Conservation (phyloP, 2,329 filamentous ascomycete genomes). For the Hymenoscyphus salicellus region DNA sequence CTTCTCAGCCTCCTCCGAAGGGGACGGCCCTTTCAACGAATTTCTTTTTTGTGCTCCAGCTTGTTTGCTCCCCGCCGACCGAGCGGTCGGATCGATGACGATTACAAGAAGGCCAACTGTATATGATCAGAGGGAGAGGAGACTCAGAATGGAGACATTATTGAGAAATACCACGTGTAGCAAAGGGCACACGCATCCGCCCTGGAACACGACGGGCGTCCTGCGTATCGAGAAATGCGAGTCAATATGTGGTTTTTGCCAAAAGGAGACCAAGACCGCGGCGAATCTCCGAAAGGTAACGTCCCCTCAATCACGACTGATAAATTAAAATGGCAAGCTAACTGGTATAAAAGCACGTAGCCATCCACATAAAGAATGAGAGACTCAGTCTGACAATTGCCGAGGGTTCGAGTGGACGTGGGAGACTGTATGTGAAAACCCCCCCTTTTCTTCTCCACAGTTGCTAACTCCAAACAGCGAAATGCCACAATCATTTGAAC, state of each 20-base stretch:
- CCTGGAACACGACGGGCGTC: slow-evolving; percentile 31
- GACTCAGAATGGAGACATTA: slow-evolving; percentile 16
- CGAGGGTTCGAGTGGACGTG: slow-evolving; percentile 30
- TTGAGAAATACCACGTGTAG: slow-evolving; percentile 29
- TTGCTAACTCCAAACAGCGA: slow-evolving; percentile 17
- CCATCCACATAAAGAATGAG: slow-evolving; percentile 35
- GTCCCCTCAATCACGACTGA: not conserved
- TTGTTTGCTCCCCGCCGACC: slow-evolving; percentile 1
- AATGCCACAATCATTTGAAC: slow-evolving; percentile 20
- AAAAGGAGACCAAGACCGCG: slow-evolving; percentile 34
- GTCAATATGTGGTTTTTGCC: slow-evolving; percentile 33
- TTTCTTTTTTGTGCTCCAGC: not conserved
- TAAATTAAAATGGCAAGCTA: not conserved
- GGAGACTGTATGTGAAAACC: slow-evolving; percentile 27
- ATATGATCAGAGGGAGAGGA: slow-evolving; percentile 12
- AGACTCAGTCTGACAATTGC: slow-evolving; percentile 30
- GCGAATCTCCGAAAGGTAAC: slow-evolving; percentile 33
- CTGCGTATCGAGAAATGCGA: slow-evolving; percentile 33
- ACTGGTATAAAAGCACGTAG: slow-evolving; percentile 28
- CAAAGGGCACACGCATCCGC: slow-evolving; percentile 32
- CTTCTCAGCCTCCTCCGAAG: not conserved
- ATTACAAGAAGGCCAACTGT: slow-evolving; percentile 4
- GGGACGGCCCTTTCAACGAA: not conserved
- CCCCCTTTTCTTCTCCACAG: not conserved
- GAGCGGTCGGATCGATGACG: slow-evolving; percentile 12